These are phyloP conservation scores for Eurotiales sp. DNA, from an alignment of 2,329 filamentous ascomycete genomes.

Conservation along the genomic window DNA sequence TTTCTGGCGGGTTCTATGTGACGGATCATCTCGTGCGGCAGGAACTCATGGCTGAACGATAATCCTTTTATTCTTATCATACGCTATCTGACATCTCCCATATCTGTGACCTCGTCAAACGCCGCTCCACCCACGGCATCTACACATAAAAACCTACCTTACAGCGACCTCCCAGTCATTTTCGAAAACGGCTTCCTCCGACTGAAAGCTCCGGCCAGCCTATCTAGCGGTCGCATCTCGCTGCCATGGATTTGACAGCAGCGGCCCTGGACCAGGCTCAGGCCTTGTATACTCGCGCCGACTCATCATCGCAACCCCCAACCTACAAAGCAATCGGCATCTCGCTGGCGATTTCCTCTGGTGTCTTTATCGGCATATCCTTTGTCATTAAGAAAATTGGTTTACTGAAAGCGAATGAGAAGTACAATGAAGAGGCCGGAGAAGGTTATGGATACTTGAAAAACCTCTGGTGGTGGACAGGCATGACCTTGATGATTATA, in stretches of 20 bases:
- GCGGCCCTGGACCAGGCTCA: constrained; percentile 39
- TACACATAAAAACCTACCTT: too few species aligned
- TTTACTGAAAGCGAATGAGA: constrained; percentile 84
- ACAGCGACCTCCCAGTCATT: too few species aligned
- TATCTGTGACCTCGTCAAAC: background rate
- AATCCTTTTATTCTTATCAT: background rate
- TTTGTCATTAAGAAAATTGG: constrained; percentile 96
- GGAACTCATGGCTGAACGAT: background rate
- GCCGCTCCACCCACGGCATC: too few species aligned
- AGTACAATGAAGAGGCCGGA: constrained; percentile 92
- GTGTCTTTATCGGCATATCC: constrained; percentile 87
- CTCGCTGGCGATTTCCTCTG: constrained; percentile 77
- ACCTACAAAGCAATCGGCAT: constrained; percentile 85
- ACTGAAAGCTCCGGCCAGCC: background rate
- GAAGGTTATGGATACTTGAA: constrained; percentile 97
- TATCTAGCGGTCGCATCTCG: constrained; percentile 20
- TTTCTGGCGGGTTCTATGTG: constrained; percentile 6
- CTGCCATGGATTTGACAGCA: constrained; percentile 42
- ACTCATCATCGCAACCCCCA: constrained; percentile 43
- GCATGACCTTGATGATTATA: constrained; percentile 95
- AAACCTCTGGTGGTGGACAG: constrained; percentile 90
- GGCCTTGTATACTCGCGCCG: constrained; percentile 41
- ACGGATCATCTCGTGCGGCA: constrained; percentile 1
- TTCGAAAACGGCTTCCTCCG: constrained; percentile 14
- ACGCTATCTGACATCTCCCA: background rate